Evolutionary conservation across 2,329 filamentous ascomycete species (phyloP).

Genomic region (Zymoseptoria ardabiliae): DNA sequence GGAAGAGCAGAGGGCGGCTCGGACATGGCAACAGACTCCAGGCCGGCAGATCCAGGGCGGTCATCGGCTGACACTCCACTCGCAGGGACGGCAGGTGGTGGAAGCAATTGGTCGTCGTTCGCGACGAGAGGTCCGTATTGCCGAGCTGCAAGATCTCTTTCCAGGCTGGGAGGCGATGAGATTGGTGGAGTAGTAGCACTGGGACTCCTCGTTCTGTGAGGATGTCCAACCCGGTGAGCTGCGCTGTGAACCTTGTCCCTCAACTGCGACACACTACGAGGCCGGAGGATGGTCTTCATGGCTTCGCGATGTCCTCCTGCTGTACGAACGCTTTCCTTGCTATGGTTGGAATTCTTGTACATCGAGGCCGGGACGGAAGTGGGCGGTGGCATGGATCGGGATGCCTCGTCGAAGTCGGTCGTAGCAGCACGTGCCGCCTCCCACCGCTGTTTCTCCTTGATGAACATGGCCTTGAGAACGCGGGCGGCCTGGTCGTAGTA

Average conservation of each 20-base stretch:
- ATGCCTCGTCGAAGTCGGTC: constrained; percentile 20
- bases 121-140: constrained; percentile 10
- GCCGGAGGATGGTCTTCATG: constrained; percentile 56
- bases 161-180: constrained; percentile 38
- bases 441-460: constrained; percentile 65
- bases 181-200: constrained; percentile 33
- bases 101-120: constrained; percentile 20
- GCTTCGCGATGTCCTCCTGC: constrained; percentile 33
- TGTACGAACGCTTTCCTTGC: constrained; percentile 16
- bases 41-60: constrained; percentile 11
- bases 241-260: constrained; percentile 34
- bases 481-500: constrained; percentile 89
- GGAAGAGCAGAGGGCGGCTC: constrained; percentile 32
- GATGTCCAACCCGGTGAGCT: constrained; percentile 21
- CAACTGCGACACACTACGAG: constrained; percentile 57
- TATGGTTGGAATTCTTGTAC: constrained; percentile 29
- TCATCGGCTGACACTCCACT: neutral
- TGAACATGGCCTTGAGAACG: constrained; percentile 81
- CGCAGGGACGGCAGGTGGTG: constrained; percentile 24
- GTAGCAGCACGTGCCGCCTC: constrained; percentile 31
- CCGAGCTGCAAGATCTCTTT: constrained; percentile 19
- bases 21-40: constrained; percentile 12
- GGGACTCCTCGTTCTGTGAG: constrained; percentile 16
- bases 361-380: constrained; percentile 12
- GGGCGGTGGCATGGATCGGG: constrained; percentile 3